These are phyloP conservation scores for Mycena floridula DNA, from an alignment of 768 basidiomycete species.

Conservation along the genomic window DNA sequence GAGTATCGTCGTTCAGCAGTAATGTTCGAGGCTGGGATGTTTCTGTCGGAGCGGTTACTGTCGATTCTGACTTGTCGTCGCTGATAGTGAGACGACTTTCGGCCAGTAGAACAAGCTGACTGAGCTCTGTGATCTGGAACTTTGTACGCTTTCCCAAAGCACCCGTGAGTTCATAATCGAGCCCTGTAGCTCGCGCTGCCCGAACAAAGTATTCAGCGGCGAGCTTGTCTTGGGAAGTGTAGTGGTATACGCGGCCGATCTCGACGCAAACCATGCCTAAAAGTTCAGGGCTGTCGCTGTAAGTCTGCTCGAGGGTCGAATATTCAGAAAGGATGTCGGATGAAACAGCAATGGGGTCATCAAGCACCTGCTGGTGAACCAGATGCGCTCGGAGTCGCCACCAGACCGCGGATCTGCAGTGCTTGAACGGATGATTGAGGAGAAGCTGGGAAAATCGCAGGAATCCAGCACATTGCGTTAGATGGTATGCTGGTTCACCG, in stretches of 20 bases:
- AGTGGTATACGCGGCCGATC: conserved; percentile 72
- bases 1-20: conserved; percentile 88
- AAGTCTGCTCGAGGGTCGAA: conserved; percentile 30
- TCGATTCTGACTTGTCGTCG: conserved; percentile 12
- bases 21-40: conserved; percentile 68
- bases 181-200: conserved; percentile 69
- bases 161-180: conserved; percentile 90
- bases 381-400: conserved; percentile 76
- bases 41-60: conserved; percentile 5
- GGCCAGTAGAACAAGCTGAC: conserved; percentile 92
- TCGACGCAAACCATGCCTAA: conserved; percentile 66
- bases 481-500: conserved; percentile 96
- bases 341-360: conserved; percentile 69
- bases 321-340: conserved; percentile 33
- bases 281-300: conserved; percentile 55
- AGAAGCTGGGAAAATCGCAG: conserved; percentile 73
- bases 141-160: conserved; percentile 92
- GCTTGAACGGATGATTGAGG: conserved; percentile 43
- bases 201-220: conserved; percentile 75
- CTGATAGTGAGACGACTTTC: conserved; percentile 56
- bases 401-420: conserved; percentile 55
- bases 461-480: conserved; percentile 61
- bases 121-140: conserved; percentile 79
- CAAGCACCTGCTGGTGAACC: conserved; percentile 76
- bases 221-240: conserved; percentile 65